Conservation (phyloP, 306 rosid genomes). For the Vigna nakashimae region DNA sequence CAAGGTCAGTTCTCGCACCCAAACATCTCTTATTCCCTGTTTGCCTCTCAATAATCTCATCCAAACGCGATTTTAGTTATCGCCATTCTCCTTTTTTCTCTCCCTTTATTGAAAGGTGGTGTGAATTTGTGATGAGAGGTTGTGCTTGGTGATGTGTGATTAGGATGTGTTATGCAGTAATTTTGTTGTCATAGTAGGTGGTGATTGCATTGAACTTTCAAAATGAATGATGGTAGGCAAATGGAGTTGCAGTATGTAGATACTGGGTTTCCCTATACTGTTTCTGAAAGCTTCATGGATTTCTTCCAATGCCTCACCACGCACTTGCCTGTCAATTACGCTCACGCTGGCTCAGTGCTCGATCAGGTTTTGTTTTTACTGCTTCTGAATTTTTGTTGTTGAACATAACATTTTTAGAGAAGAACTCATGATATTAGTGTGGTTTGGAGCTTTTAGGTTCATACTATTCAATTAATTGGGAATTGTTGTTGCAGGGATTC, state of each 20-base stretch:
- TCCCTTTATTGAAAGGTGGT: neutral
- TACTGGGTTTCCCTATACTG: slow-evolving; percentile 69
- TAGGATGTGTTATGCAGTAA: neutral
- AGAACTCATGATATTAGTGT: neutral
- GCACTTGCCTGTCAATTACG: slow-evolving; percentile 61
- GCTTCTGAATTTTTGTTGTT: neutral
- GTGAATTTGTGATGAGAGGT: too few species aligned
- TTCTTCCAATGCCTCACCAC: slow-evolving; percentile 66
- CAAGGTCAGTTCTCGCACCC: too few species aligned
- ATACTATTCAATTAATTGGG: slow-evolving; percentile 23
- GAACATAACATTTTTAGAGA: neutral
- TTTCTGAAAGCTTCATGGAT: slow-evolving; percentile 66
- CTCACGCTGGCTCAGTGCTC: slow-evolving; percentile 55
- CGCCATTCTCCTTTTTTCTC: neutral
- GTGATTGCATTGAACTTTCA: neutral
- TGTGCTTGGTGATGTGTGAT: slow-evolving; percentile 30
- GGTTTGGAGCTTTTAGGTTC: slow-evolving; percentile 38
- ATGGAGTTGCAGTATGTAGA: slow-evolving; percentile 81
- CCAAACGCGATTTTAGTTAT: neutral
- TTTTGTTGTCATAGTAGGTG: neutral
- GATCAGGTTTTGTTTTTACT: slow-evolving; percentile 67
- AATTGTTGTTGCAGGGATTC: slow-evolving; percentile 36
- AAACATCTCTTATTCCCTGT: too few species aligned
- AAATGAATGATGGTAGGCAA: slow-evolving; percentile 74
- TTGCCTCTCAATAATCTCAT: neutral